Percentiles rank a stretch among this genome's conserved stretches.
Conservation (phyloP, 768 basidiomycete genomes). For the Cyclocybe cylindracea region DNA sequence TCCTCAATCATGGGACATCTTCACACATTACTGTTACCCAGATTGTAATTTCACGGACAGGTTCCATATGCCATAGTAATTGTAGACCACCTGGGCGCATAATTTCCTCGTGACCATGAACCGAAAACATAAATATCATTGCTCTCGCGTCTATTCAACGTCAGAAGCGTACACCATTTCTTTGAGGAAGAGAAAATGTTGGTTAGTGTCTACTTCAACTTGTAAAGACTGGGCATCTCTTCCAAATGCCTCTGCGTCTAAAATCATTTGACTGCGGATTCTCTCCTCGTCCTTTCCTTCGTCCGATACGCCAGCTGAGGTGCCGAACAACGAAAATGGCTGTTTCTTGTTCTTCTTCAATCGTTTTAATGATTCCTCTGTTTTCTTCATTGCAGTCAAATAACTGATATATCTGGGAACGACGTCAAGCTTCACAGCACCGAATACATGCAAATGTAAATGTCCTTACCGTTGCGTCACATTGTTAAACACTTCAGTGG, state of each 20-base stretch:
- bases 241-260: conserved; percentile 86
- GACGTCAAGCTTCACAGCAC: background rate
- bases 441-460: background rate
- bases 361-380: conserved; percentile 84
- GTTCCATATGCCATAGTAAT: conserved; percentile 54
- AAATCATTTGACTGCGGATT: conserved; percentile 77
- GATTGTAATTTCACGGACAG: conserved; percentile 41
- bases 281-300: conserved; percentile 87
- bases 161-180: conserved; percentile 59
- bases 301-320: conserved; percentile 48
- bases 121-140: background rate
- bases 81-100: conserved; percentile 29
- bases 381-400: conserved; percentile 85
- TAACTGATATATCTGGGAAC: conserved; percentile 71
- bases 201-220: conserved; percentile 55
- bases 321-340: conserved; percentile 80
- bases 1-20: background rate
- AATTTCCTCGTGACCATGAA: background rate
- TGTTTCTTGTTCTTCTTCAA: conserved; percentile 85
- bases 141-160: conserved; percentile 23
- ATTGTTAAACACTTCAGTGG: conserved; percentile 67
- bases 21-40: conserved; percentile 43
- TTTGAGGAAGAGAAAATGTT: conserved; percentile 54
- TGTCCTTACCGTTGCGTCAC: conserved; percentile 63
- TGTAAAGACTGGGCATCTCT: conserved; percentile 73